Base-by-base conservation (phyloP, 176 grass and related monocot species). In the Triticum monococcum region DNA sequence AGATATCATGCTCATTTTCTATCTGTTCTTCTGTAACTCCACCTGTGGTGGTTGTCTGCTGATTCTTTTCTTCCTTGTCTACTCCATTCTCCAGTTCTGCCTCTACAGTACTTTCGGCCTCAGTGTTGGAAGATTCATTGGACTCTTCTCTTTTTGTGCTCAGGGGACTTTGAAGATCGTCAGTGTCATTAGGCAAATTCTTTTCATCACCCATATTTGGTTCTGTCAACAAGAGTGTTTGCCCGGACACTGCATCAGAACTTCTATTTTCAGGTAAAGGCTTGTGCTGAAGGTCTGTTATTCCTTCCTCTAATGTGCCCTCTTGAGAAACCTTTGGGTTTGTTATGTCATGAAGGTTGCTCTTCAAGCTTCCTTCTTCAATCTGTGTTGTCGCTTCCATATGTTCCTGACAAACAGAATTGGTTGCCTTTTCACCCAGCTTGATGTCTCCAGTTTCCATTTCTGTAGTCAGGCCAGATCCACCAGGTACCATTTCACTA, bases 341-440 rank as follows among this genome's bases (percentile, higher is more conserved):
- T 71, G 25, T 89, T 72, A 63, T 56, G 26, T 81, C 81, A 85
- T 82, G 66, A 77, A 52, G 52, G 73, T 80, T 74, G 23, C 32
- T 77, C 6, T 83, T 84, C 64, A 85, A 68, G 68, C 75, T 89
- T 90, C 48, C 50, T 23, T 80, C 64, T 65, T 86, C 86, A 68
- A 20, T 32, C 82, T 79, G 26, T 66, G 70, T 77, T 72, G 60
- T 26, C 20, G 0, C 77, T 86, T 73, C 79, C 18, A 56, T 77
- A 6, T 80, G 80, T 91, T 86, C 71, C 41, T 83, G 83, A 83
- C 62, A 48, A 22, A 82, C 41, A 82, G 77, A 82, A 43, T 77
- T 60, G 75, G 78, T 32, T 84, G n/a, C 36, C 16, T 24, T 76
- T 41, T 81, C 73, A 79, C 43, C 61, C 13, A 84, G 57, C 32